These are phyloP conservation scores for Diatrype stigma DNA, from an alignment of 2,329 filamentous ascomycete species.

Conservation along the genomic window DNA sequence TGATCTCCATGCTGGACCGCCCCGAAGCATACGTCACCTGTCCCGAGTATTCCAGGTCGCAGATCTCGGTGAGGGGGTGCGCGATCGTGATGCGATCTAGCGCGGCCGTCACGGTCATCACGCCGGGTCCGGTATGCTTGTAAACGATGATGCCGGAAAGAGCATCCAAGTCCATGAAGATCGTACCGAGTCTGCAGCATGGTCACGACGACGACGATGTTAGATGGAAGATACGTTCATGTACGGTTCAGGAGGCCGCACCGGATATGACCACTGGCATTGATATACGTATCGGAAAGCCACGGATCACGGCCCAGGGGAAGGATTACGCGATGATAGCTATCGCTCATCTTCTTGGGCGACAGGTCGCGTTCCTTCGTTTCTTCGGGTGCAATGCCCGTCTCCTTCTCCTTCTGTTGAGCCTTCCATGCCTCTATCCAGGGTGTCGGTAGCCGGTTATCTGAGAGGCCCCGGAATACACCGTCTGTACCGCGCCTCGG, in stretches of 20 bases:
- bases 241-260: constrained; percentile 28
- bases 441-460: constrained; percentile 42
- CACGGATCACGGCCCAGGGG: constrained; percentile 71
- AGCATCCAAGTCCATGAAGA: constrained; percentile 79
- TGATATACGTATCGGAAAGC: constrained; percentile 74
- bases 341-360: constrained; percentile 68
- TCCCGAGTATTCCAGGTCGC: constrained; percentile 68
- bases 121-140: constrained; percentile 57
- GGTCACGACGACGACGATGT: background rate
- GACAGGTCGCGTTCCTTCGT: constrained; percentile 49
- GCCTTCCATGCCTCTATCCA: constrained; percentile 65
- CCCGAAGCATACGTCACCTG: constrained; percentile 65
- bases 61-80: constrained; percentile 70
- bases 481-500: constrained; percentile 27
- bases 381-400: constrained; percentile 17
- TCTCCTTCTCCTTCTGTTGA: constrained; percentile 40
- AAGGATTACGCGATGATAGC: constrained; percentile 64
- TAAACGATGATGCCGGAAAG: constrained; percentile 73
- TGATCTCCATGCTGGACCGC: constrained; percentile 69
- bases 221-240: constrained; percentile 35
- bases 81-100: constrained; percentile 54
- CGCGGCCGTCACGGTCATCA: constrained; percentile 46
- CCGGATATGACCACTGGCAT: constrained; percentile 70
- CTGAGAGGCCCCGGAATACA: constrained; percentile 33
- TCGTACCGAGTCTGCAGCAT: constrained; percentile 55